phyloP scores from a whole-genome alignment of 2,329 filamentous ascomycete species.

The Penicillium sp. region DNA sequence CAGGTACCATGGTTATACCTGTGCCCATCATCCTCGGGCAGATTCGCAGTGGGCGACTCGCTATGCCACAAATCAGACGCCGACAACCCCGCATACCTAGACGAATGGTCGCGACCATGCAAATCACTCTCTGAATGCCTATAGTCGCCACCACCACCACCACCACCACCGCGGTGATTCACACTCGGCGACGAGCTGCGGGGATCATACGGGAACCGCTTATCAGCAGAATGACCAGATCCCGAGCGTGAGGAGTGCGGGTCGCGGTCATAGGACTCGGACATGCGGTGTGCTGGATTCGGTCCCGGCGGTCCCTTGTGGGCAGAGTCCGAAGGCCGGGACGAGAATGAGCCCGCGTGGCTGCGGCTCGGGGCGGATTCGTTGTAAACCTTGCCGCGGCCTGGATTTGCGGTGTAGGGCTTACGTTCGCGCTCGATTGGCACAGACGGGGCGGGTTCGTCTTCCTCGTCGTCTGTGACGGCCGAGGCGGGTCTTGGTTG shows the following conservation, averaged over 20 bases:
- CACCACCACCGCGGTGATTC: slow-evolving; percentile 11
- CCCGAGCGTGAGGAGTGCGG: slow-evolving; percentile 23
- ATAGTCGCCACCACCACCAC: slow-evolving; percentile 26
- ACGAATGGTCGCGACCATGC: slow-evolving; percentile 20
- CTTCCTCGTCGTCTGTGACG: slow-evolving; percentile 40
- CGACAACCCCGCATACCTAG: slow-evolving; percentile 20
- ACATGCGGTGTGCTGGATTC: slow-evolving; percentile 60
- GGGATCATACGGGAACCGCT: slow-evolving; percentile 18
- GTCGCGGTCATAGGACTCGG: slow-evolving; percentile 45
- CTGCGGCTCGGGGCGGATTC: slow-evolving; percentile 27
- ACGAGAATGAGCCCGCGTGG: slow-evolving; percentile 27
- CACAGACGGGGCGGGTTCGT: slow-evolving; percentile 43
- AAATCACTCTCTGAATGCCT: slow-evolving; percentile 38
- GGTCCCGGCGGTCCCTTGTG: slow-evolving; percentile 43
- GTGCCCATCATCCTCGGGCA: slow-evolving; percentile 25
- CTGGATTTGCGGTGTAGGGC: slow-evolving; percentile 60
- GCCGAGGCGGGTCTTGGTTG: slow-evolving; percentile 27
- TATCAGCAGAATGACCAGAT: not conserved
- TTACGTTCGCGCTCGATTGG: slow-evolving; percentile 65
- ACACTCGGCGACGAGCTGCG: slow-evolving; percentile 36
- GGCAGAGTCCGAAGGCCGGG: slow-evolving; percentile 52
- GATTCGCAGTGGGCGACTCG: slow-evolving; percentile 21
- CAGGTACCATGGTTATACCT: slow-evolving; percentile 30
- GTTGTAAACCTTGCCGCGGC: slow-evolving; percentile 57
- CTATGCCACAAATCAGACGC: slow-evolving; percentile 26